These are phyloP conservation scores for Dichomitus squalens DNA, from an alignment of 1,284 basidiomycete species.

Conservation along the genomic window DNA sequence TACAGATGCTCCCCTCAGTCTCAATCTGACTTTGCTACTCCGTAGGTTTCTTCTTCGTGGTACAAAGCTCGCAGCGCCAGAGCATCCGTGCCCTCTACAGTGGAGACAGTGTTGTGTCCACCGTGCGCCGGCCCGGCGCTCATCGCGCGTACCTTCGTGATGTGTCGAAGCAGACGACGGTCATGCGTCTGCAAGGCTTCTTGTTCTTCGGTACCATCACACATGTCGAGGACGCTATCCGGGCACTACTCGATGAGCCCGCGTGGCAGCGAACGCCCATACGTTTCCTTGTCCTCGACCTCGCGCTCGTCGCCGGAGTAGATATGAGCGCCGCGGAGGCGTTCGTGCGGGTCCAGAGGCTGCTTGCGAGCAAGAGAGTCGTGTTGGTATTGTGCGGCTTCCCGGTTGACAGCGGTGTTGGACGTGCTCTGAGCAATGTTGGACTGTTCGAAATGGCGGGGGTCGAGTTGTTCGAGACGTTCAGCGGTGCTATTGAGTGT, in stretches of 20 bases:
- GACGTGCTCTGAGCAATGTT: conserved; percentile 72
- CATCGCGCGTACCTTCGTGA: conserved; percentile 91
- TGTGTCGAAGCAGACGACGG: conserved; percentile 90
- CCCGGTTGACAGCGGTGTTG: conserved; percentile 60
- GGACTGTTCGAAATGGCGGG: conserved; percentile 76
- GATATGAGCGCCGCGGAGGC: conserved; percentile 97
- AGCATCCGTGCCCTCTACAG: conserved; percentile 84
- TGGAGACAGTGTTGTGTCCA: conserved; percentile 84
- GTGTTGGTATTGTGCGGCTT: conserved; percentile 91
- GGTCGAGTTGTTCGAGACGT: conserved; percentile 82
- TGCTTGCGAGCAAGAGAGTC: conserved; percentile 78
- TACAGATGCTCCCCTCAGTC: not conserved
- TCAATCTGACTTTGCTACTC: not conserved
- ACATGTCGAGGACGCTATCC: conserved; percentile 82
- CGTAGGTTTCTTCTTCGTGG: conserved; percentile 91
- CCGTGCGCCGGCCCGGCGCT: conserved; percentile 86
- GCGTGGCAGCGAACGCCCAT: conserved; percentile 83
- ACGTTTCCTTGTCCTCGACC: conserved; percentile 88
- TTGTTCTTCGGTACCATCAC: conserved; percentile 97
- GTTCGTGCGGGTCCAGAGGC: conserved; percentile 87
- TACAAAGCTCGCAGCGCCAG: conserved; percentile 84
- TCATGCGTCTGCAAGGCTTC: conserved; percentile 90
- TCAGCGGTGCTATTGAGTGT: conserved; percentile 96
- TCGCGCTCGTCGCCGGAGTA: conserved; percentile 85
- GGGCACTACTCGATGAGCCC: conserved; percentile 72